Base-by-base conservation (phyloP, 129 eudicot species). In the Logfia minima region DNA sequence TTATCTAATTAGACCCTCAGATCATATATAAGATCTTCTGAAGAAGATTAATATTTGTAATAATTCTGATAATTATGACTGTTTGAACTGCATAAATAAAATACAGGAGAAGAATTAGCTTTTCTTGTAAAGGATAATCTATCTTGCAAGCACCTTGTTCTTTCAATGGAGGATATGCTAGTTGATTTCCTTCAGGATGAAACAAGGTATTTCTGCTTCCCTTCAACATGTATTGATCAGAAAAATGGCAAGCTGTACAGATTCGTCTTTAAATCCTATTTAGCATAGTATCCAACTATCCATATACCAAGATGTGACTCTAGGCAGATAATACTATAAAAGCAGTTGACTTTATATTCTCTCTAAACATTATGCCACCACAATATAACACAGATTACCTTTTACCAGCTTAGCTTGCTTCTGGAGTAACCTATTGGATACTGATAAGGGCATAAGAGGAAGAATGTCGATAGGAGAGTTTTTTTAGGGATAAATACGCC, bases 71-170 rank as follows among this genome's bases (percentile, higher is more conserved):
- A 16, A 24, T 9, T 35, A 73, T 41, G 53, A 1, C 41, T 60
- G 24, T 16, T 34, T 68, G 51, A 62, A 48, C 24, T 60, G 2
- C 48, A 23, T 59, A 23, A 24, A 8, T 59, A 58, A 39, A 22
- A 51, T 81, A 84, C 92, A 94, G 99, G 97, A 79, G 97, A 95
- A 82, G 97, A 95, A 78, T 76, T 95, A 83, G 99, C 99, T 34
- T 95, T 71, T 75, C 99, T 95, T 76, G 74, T 91, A 24, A 95
- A 88, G 82, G 96, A 89, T 39, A 95, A 95, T 77, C 87, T 89
- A 71, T 88, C 89, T 45, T 86, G 92, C 87, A 95, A 89, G 86
- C 92, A 95, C 80, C 97, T 91, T 75, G 85, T 95, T 70, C 87
- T 95, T 22, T 80, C 97, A 4, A 74, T 85, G 88, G 97, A 95